These are phyloP conservation scores for Craterostigma plantagineum DNA, from an alignment of 257 asterid genomes.

Conservation along the genomic window DNA sequence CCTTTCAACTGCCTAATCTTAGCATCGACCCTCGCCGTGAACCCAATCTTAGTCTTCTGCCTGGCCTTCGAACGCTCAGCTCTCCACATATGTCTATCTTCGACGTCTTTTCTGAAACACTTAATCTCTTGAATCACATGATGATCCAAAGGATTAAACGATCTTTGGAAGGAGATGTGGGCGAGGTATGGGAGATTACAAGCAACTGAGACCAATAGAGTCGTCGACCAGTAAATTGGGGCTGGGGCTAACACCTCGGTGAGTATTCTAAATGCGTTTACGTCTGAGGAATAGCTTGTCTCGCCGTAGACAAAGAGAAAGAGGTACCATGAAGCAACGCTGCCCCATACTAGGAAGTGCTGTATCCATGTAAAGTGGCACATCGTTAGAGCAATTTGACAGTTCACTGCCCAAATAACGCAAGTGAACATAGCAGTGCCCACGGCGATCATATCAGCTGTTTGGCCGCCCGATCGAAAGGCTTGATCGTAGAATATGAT, in stretches of 20 bases:
- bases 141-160: conserved; percentile 73
- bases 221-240: conserved; percentile 68
- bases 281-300: conserved; percentile 21
- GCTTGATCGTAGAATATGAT: conserved; percentile 72
- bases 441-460: conserved; percentile 73
- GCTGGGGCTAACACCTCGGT: conserved; percentile 63
- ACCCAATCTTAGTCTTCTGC: conserved; percentile 52
- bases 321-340: conserved; percentile 51
- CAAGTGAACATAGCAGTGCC: conserved; percentile 87
- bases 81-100: conserved; percentile 71
- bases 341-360: conserved; percentile 69
- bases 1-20: conserved; percentile 55
- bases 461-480: conserved; percentile 61
- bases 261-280: conserved; percentile 43
- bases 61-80: conserved; percentile 52
- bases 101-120: conserved; percentile 42
- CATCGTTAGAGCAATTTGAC: conserved; percentile 72
- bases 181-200: conserved; percentile 72
- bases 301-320: conserved; percentile 55
- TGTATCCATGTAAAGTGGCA: conserved; percentile 84
- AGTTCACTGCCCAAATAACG: conserved; percentile 70
- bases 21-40: conserved; percentile 79
- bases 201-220: conserved; percentile 43
- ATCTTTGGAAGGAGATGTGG: conserved; percentile 54
- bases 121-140: conserved; percentile 86